Evolutionary conservation across 805 yeast species (phyloP).

Genomic region (Lachancea sp.): DNA sequence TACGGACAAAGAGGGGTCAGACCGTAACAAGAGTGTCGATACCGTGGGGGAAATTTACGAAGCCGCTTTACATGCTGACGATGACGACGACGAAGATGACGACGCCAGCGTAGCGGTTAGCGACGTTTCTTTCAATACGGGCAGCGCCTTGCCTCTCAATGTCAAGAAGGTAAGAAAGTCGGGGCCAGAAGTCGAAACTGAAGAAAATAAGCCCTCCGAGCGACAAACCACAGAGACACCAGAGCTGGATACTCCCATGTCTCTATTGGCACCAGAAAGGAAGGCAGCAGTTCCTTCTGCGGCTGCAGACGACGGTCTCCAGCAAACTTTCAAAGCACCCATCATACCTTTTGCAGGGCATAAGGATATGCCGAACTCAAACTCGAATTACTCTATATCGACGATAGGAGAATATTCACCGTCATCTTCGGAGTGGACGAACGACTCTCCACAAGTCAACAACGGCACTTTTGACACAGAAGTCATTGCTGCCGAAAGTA

Average conservation of each 20-base stretch:
- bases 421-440: constrained; percentile 39
- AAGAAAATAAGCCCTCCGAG: neutral
- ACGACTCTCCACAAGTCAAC: constrained; percentile 34
- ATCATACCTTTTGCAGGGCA: constrained; percentile 22
- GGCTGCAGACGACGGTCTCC: constrained; percentile 17
- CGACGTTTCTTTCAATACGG: constrained; percentile 31
- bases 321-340: constrained; percentile 26
- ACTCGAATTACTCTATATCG: constrained; percentile 34
- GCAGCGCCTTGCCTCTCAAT: constrained; percentile 24
- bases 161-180: constrained; percentile 16
- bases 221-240: neutral
- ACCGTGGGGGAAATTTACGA: constrained; percentile 33
- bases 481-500: constrained; percentile 9
- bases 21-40: constrained; percentile 13
- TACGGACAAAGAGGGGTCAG: constrained; percentile 14
- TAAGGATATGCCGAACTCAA: constrained; percentile 25
- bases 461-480: constrained; percentile 14
- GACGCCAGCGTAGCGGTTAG: constrained; percentile 30
- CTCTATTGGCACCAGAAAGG: neutral
- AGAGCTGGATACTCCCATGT: neutral
- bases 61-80: constrained; percentile 27
- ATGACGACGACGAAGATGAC: constrained; percentile 28
- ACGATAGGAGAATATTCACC: constrained; percentile 43
- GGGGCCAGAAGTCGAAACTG: neutral
- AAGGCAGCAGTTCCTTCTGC: neutral